These are phyloP conservation scores for Lipomyces yamadae DNA, from an alignment of 805 yeast genomes.

Conservation along the genomic window DNA sequence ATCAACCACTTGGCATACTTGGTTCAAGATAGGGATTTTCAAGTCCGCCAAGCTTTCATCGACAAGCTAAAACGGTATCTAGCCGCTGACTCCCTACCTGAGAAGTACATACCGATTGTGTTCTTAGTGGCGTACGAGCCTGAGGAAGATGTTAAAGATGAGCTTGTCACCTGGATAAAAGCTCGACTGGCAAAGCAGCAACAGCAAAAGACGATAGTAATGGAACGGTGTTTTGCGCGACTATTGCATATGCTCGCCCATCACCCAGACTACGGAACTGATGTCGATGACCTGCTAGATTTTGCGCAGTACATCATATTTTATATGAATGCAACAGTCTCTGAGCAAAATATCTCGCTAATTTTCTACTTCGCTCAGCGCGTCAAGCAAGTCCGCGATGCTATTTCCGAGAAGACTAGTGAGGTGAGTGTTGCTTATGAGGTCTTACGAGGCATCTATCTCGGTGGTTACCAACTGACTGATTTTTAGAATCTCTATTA, in stretches of 20 bases:
- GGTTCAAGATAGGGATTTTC: slow-evolving; percentile 66
- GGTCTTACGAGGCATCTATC: neutral
- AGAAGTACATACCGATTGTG: slow-evolving; percentile 66
- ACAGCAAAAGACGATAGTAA: slow-evolving; percentile 44
- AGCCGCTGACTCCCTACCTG: slow-evolving; percentile 60
- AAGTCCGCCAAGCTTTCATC: slow-evolving; percentile 61
- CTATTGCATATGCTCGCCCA: slow-evolving; percentile 74
- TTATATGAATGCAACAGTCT: slow-evolving; percentile 64
- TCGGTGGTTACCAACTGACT: neutral
- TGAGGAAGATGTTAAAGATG: slow-evolving; percentile 52
- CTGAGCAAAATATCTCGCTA: slow-evolving; percentile 69
- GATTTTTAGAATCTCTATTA: slow-evolving; percentile 55
- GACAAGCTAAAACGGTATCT: slow-evolving; percentile 57
- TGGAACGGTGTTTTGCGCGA: slow-evolving; percentile 71
- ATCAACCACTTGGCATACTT: slow-evolving; percentile 60
- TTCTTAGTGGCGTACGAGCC: slow-evolving; percentile 84
- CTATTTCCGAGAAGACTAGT: slow-evolving; percentile 48
- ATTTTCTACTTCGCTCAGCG: slow-evolving; percentile 77
- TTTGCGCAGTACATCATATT: slow-evolving; percentile 65
- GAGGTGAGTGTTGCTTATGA: slow-evolving; percentile 35
- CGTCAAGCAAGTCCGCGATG: slow-evolving; percentile 77
- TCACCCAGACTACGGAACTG: slow-evolving; percentile 60
- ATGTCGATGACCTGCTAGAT: slow-evolving; percentile 44
- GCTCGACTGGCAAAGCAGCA: slow-evolving; percentile 53
- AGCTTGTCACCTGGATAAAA: slow-evolving; percentile 70